Conservation (phyloP, 2,329 filamentous ascomycete genomes). For the Aspergillus sp. region DNA sequence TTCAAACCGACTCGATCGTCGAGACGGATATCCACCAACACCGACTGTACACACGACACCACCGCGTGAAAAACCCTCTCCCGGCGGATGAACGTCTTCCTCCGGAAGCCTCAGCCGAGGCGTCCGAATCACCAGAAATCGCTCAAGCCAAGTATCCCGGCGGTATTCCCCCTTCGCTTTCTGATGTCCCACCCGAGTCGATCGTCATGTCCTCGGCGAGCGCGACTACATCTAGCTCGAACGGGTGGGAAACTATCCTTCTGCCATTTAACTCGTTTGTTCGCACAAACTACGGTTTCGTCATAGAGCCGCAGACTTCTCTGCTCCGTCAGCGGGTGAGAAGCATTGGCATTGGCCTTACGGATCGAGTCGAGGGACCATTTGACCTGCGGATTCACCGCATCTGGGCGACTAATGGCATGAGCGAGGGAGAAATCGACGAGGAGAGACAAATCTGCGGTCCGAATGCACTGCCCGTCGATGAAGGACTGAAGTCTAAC, state of each 20-base stretch:
- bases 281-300: constrained; percentile 82
- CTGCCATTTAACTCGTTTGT: constrained; percentile 91
- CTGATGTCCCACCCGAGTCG: constrained; percentile 29
- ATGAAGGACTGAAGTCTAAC: constrained; percentile 25
- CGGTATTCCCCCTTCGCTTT: constrained; percentile 28
- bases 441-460: constrained; percentile 36
- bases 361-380: constrained; percentile 77
- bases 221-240: constrained; percentile 54
- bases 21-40: constrained; percentile 96
- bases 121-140: constrained; percentile 15
- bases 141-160: constrained; percentile 17
- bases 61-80: constrained; percentile 22
- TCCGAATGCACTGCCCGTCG: constrained; percentile 28
- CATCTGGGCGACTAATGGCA: constrained; percentile 85
- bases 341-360: constrained; percentile 79
- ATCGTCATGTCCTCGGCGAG: constrained; percentile 26
- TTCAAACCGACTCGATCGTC: constrained; percentile 89
- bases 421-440: constrained; percentile 32
- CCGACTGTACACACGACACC: constrained; percentile 54
- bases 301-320: constrained; percentile 87
- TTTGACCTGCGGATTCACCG: constrained; percentile 80
- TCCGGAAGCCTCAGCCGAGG: constrained; percentile 9
- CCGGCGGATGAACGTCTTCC: constrained; percentile 9
- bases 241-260: constrained; percentile 91
- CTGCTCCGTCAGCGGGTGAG: constrained; percentile 78